Percentiles rank a stretch among this genome's conserved stretches.
These are phyloP conservation scores for Beauveria sp. DNA, from an alignment of 2,329 filamentous ascomycete species.

Conservation along the genomic window DNA sequence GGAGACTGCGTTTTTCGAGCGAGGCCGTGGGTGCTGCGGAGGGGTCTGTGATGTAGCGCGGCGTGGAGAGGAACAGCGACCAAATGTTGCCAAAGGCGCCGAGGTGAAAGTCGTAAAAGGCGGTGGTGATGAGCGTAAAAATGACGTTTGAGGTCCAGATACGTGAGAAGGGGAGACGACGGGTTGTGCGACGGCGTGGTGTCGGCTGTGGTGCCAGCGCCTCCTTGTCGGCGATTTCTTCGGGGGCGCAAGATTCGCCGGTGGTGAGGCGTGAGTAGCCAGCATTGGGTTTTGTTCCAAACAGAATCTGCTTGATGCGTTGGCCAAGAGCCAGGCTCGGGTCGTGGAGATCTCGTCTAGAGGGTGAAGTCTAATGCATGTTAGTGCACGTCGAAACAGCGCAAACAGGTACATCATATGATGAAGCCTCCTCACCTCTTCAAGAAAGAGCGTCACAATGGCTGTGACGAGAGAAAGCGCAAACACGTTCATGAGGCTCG, in stretches of 20 bases:
- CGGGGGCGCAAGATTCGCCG: conserved; percentile 7
- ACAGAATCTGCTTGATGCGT: conserved; percentile 24
- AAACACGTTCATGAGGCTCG: conserved; percentile 57
- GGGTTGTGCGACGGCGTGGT: conserved; percentile 8
- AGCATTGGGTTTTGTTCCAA: conserved; percentile 20
- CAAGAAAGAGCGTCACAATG: conserved; percentile 54
- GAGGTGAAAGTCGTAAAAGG: conserved; percentile 63
- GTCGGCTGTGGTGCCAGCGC: conserved; percentile 8
- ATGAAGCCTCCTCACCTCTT: conserved; percentile 43
- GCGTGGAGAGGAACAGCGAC: conserved; percentile 61
- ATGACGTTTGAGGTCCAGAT: conserved; percentile 42
- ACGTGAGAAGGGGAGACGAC: conserved; percentile 29
- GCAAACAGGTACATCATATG: too few species aligned
- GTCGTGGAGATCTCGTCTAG: conserved; percentile 38
- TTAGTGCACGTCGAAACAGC: background rate
- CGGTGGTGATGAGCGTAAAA: conserved; percentile 52
- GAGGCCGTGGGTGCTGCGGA: conserved; percentile 21
- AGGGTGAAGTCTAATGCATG: conserved; percentile 34
- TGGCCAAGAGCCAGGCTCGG: conserved; percentile 31
- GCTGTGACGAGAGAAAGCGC: conserved; percentile 50
- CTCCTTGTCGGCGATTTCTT: background rate
- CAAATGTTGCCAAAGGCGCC: conserved; percentile 63
- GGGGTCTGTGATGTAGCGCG: conserved; percentile 35
- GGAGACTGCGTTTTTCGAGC: conserved; percentile 24
- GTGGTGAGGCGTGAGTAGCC: conserved; percentile 25